phyloP scores from a whole-genome alignment of 139 green algal species.

The Edaphochlamys debaryana region DNA sequence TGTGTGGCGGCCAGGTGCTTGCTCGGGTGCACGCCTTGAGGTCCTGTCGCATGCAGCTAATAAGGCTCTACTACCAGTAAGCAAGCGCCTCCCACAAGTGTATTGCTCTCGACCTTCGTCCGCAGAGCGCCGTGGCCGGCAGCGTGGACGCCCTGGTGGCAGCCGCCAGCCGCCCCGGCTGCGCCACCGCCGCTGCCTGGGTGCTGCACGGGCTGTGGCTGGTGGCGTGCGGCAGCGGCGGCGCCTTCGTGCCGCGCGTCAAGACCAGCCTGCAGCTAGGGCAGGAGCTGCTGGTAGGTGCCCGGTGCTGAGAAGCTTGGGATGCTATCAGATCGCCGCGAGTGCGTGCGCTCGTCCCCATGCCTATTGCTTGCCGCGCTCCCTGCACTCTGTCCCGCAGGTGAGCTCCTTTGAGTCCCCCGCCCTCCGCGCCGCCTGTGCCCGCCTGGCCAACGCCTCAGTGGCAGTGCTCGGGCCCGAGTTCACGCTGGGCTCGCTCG shows the following conservation, averaged over 20 bases:
- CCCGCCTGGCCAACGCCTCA: slow-evolving; percentile 89
- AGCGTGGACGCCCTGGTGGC: slow-evolving; percentile 69
- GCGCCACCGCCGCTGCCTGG: slow-evolving; percentile 66
- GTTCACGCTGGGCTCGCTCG: slow-evolving; percentile 69
- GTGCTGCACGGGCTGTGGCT: slow-evolving; percentile 86
- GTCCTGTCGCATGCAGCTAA: too few relatives aligned
- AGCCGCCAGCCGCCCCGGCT: slow-evolving; percentile 55
- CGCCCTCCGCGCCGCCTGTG: slow-evolving; percentile 72
- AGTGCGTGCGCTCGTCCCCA: too few relatives aligned
- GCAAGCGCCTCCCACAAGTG: too few relatives aligned
- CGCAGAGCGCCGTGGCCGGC: slow-evolving; percentile 26
- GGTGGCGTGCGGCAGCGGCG: slow-evolving; percentile 75
- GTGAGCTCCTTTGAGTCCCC: slow-evolving; percentile 58
- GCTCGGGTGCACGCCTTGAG: too few relatives aligned
- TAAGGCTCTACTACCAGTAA: too few relatives aligned
- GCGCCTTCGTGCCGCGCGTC: slow-evolving; percentile 79
- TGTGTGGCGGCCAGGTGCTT: too few relatives aligned
- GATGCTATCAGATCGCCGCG: too few relatives aligned
- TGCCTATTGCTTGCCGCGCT: too few relatives aligned
- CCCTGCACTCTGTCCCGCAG: too few relatives aligned
- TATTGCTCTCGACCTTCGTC: too few relatives aligned
- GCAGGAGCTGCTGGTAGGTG: slow-evolving; percentile 67
- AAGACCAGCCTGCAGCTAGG: slow-evolving; percentile 70
- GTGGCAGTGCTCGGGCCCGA: slow-evolving; percentile 92
- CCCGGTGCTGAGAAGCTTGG: too few relatives aligned